phyloP scores from a whole-genome alignment of 2,329 filamentous ascomycete genomes.

The Alternaria brassicicola region DNA sequence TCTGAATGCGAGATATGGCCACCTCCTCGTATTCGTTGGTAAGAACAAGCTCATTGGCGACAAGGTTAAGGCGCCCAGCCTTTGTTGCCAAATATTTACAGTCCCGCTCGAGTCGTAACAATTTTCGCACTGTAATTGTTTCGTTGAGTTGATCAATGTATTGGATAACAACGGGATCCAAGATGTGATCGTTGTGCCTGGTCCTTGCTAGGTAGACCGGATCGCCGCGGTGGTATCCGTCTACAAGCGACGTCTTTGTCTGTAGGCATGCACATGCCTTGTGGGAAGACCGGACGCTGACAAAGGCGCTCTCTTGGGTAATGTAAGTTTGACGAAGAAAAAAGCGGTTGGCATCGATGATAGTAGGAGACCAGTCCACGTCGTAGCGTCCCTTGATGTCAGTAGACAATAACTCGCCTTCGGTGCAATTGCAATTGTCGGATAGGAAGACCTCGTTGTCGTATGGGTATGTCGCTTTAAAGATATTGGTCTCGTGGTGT shows the following conservation, averaged over 20 bases:
- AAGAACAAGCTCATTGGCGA: constrained; percentile 66
- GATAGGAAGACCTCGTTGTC: constrained; percentile 77
- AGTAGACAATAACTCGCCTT: constrained; percentile 57
- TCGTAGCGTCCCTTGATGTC: constrained; percentile 64
- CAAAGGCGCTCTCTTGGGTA: constrained; percentile 65
- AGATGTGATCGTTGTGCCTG: constrained; percentile 35
- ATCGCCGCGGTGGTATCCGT: constrained; percentile 60
- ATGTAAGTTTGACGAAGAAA: constrained; percentile 76
- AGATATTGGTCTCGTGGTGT: constrained; percentile 73
- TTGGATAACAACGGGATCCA: constrained; percentile 69
- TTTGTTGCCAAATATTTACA: constrained; percentile 41
- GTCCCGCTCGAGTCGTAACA: constrained; percentile 57
- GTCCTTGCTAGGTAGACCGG: constrained; percentile 60
- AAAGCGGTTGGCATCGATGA: constrained; percentile 54
- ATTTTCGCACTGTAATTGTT: constrained; percentile 55
- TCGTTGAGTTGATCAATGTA: constrained; percentile 37
- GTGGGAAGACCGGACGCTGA: constrained; percentile 62
- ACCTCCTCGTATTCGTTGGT: constrained; percentile 55
- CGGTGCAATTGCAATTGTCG: constrained; percentile 73
- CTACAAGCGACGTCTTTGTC: constrained; percentile 14
- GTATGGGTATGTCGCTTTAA: constrained; percentile 70
- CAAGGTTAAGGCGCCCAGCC: constrained; percentile 30
- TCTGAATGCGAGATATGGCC: constrained; percentile 52
- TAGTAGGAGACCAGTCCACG: constrained; percentile 63
- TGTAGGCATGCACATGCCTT: constrained; percentile 58